Evolutionary conservation across 768 basidiomycete genomes (phyloP).

Genomic region (Pleurotus sapidus): DNA sequence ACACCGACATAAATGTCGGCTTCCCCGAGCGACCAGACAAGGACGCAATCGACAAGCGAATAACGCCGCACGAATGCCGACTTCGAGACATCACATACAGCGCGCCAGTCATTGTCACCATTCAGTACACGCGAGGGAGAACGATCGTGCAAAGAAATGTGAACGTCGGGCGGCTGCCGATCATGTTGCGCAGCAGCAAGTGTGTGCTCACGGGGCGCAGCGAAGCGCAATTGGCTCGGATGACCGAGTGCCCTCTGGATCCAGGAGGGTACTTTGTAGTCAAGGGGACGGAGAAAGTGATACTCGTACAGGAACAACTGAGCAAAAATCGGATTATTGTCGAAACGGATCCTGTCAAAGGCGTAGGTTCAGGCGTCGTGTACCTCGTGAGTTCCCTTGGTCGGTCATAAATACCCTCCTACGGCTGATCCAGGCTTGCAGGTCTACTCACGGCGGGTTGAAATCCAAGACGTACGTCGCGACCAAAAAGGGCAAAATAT

Average conservation of each 20-base stretch:
- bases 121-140: conserved; percentile 92
- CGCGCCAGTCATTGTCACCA: conserved; percentile 89
- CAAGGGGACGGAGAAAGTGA: conserved; percentile 99
- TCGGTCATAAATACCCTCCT: background rate
- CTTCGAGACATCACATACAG: conserved; percentile 93
- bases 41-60: conserved; percentile 70
- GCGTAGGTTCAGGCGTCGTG: conserved; percentile 92
- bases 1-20: conserved; percentile 92
- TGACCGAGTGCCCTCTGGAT: conserved; percentile 97
- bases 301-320: conserved; percentile 96
- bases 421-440: conserved; percentile 22
- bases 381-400: conserved; percentile 70
- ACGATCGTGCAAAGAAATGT: conserved; percentile 86
- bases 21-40: conserved; percentile 88
- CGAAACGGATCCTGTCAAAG: conserved; percentile 88
- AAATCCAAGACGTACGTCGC: conserved; percentile 98
- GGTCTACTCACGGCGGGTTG: conserved; percentile 77
- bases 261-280: conserved; percentile 99
- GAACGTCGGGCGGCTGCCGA: conserved; percentile 87
- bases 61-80: conserved; percentile 97
- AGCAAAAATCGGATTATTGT: conserved; percentile 99
- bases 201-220: conserved; percentile 81
- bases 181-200: conserved; percentile 96
- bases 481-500: conserved; percentile 93
- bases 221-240: conserved; percentile 83